Evolutionary conservation across 2,329 filamentous ascomycete genomes (phyloP), one percentile per base, ranked within the genome.

Genomic region (Xylariaceae sp.): DNA sequence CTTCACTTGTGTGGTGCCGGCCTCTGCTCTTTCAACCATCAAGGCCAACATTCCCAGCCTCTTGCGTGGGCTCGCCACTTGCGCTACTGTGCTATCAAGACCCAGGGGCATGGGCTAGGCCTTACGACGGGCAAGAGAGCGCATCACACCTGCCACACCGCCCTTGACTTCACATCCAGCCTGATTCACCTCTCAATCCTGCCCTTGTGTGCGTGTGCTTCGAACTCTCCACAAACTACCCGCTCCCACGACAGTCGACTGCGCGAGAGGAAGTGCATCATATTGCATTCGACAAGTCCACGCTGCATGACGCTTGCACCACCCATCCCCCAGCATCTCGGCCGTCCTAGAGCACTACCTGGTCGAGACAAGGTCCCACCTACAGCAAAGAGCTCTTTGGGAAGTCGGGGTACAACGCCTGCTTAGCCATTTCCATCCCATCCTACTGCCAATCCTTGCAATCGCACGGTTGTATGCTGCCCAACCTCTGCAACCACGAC

Each of bases 321-420:
- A 52, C 50, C 45, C 38, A 41, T 49, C 31, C 38, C n/a, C 35
- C 36, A 46, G 44, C 49, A 48, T 53, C 52, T 52, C 52, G 54
- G 45, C 48, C 52, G 54, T 58, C 57, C 53, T 53, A 42, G 57
- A 56, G 53, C 55, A 49, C 48, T 40, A 47, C 49, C 54, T 52
- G 45, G 39, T 42, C 40, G 52, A 38, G 38, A 27, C 22, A 49
- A 49, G 44, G 52, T 55, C 53, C 57, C 54, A 58, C 46, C 39
- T 51, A 46, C 49, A 48, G 47, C 49, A 50, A 55, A 49, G 55
- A 55, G 49, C 49, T 62, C 55, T 53, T 56, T 52, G 56, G 52
- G 45, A 55, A 55, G 54, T 61, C 54, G 54, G 53, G 56, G 52
- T 44, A 54, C 52, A 44, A 27, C 41, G 44, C 51, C 50, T 52